Conservation (phyloP, 257 asterid species). For the Striga asiatica region DNA sequence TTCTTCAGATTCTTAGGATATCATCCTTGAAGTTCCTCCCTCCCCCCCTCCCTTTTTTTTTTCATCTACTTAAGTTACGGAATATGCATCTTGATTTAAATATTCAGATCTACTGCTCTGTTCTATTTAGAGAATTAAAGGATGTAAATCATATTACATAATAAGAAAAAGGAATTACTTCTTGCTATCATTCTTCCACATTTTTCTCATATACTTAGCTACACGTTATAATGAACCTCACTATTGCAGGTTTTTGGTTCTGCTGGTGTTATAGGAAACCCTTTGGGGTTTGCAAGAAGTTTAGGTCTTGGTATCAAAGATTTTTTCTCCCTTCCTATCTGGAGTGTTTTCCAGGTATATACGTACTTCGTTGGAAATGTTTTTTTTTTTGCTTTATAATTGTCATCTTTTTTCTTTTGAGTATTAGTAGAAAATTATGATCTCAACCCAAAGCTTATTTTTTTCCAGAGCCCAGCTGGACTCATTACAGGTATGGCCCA, state of each 20-base stretch:
- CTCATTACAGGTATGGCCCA: constrained; percentile 90
- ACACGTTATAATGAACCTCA: too few species aligned
- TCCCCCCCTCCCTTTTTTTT: too few species aligned
- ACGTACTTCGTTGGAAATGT: not conserved
- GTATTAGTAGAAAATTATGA: not conserved
- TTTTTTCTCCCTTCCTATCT: constrained; percentile 80
- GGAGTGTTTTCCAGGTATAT: constrained; percentile 77
- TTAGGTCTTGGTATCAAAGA: constrained; percentile 89
- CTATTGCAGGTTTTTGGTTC: constrained; percentile 85
- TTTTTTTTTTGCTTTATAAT: not conserved
- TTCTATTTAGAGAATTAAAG: too few species aligned
- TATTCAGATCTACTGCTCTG: too few species aligned
- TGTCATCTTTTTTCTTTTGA: not conserved
- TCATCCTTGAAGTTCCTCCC: too few species aligned
- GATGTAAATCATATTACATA: too few species aligned
- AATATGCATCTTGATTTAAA: too few species aligned
- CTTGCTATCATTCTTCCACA: too few species aligned
- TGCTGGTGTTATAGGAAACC: constrained; percentile 96
- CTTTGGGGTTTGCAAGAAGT: constrained; percentile 91
- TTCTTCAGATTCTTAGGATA: too few species aligned
- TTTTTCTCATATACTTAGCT: too few species aligned
- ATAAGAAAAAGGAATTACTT: too few species aligned
- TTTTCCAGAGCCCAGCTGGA: constrained; percentile 84
- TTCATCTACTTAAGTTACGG: too few species aligned
- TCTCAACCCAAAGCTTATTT: constrained; percentile 9